These are phyloP conservation scores for Lachancea nothofagi DNA, from an alignment of 805 yeast genomes.

Conservation along the genomic window DNA sequence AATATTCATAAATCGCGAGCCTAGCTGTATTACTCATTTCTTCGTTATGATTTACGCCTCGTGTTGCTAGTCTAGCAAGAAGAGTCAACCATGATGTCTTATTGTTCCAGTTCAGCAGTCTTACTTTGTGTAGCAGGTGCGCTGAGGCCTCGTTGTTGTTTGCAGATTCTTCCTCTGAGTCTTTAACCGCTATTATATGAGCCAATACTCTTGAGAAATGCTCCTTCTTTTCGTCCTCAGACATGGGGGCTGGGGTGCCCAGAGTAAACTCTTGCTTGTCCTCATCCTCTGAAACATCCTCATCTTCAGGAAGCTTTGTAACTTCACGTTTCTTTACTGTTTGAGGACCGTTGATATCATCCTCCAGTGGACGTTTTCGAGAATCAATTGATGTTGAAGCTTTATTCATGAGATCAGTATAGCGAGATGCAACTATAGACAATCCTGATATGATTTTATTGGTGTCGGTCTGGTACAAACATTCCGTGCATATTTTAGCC, in stretches of 20 bases:
- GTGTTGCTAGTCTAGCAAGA: slow-evolving; percentile 69
- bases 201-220: slow-evolving; percentile 54
- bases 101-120: slow-evolving; percentile 48
- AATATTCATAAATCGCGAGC: slow-evolving; percentile 63
- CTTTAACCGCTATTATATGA: slow-evolving; percentile 15
- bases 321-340: slow-evolving; percentile 11
- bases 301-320: slow-evolving; percentile 11
- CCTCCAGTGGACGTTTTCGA: slow-evolving; percentile 19
- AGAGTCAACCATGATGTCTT: slow-evolving; percentile 72
- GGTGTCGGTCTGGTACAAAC: slow-evolving; percentile 51
- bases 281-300: slow-evolving; percentile 11
- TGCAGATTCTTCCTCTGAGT: slow-evolving; percentile 18
- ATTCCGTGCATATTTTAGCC: slow-evolving; percentile 58
- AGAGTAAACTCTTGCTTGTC: slow-evolving; percentile 12
- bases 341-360: neutral
- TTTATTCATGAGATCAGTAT: slow-evolving; percentile 41
- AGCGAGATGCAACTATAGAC: slow-evolving; percentile 63
- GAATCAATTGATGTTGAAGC: slow-evolving; percentile 7
- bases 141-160: slow-evolving; percentile 1
- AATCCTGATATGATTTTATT: slow-evolving; percentile 57
- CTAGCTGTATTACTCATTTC: slow-evolving; percentile 59
- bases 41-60: slow-evolving; percentile 54
- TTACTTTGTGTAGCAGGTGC: slow-evolving; percentile 18
- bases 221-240: slow-evolving; percentile 49
- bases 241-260: slow-evolving; percentile 45